Evolutionary conservation across 768 basidiomycete species (phyloP).

Genomic region (Sarcodon aspratus): DNA sequence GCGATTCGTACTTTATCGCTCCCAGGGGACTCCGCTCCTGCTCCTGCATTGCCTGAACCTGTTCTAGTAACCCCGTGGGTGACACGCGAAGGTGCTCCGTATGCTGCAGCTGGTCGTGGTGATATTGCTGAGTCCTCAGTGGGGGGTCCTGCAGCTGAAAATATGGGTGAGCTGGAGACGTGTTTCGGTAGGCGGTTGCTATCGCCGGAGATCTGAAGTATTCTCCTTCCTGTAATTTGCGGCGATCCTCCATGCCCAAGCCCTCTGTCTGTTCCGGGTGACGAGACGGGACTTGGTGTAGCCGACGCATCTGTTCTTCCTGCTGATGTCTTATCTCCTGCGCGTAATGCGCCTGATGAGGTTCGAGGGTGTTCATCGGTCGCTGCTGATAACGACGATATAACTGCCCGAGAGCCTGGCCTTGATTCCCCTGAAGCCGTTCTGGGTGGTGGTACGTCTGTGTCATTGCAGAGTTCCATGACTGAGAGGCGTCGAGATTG

Average conservation of each 20-base stretch:
- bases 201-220: background rate
- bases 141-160: conserved; percentile 7
- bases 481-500: conserved; percentile 73
- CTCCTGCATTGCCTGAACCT: conserved; percentile 9
- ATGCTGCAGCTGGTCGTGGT: conserved; percentile 7
- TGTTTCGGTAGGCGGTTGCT: background rate
- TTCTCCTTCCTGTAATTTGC: background rate
- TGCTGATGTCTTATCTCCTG: conserved; percentile 3
- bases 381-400: conserved; percentile 25
- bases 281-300: no score
- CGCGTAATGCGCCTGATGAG: conserved; percentile 17
- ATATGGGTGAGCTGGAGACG: background rate
- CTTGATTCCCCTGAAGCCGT: conserved; percentile 16
- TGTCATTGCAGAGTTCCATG: conserved; percentile 84
- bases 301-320: conserved; percentile 4
- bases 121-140: conserved; percentile 36
- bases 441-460: conserved; percentile 16
- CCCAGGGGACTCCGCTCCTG: conserved; percentile 12
- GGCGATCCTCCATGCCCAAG: background rate
- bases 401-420: conserved; percentile 32
- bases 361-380: conserved; percentile 14
- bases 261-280: background rate
- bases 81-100: conserved; percentile 8
- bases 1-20: conserved; percentile 18
- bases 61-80: conserved; percentile 2